Base-by-base conservation (phyloP, 179 eudicot genomes). In the Patellifolia procumbens region DNA sequence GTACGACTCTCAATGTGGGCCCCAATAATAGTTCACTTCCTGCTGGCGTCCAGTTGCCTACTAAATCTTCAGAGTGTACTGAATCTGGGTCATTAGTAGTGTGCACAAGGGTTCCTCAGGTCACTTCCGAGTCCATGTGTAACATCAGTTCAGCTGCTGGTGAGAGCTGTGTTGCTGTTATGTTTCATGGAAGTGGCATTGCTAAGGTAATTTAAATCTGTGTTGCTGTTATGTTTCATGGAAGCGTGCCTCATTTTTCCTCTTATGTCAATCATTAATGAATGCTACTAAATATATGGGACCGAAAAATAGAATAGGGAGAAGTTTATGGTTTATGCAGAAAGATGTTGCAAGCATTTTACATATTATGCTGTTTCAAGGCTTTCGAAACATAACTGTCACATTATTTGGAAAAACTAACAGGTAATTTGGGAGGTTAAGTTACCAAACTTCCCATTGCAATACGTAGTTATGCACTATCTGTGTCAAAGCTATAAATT, bases 41-140 rank as follows among this genome's bases (percentile, higher is more conserved):
- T 39, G 62, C 53, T 53, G 79, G 26, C 39, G 70, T 61, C 6
- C 74, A 72, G 62, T 37, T 59, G 31, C 45, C 62, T 68, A 34
- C 69, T 5, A 74, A 74, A 55, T 12, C 67, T 24, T 3, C 42
- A 0, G 75, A 65, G 48, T 26, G 55, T 60, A 28, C 31, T 17
- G 69, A 70, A 43, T 61, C 73, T 63, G 64, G 80, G 68, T 70
- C 73, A 49, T 68, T 49, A 35, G 67, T 55, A 53, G 78, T 53
- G n/a, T 32, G 53, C 49, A 42, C 58, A 5, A 51, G 70, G 46
- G 71, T 69, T 20, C 12, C 79, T 5, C 79, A 58, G 68, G 16
- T 76, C 37, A 74, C 76, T 48, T 80, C 72, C 9, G 85, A 85
- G 69, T 53, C 81, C 31, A 58, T 74, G 20, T 73, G 83, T 71